Percentiles rank a stretch among this genome's conserved stretches.
phyloP scores from a whole-genome alignment of 345 rosid genomes.

The Rubroshorea leprosula region DNA sequence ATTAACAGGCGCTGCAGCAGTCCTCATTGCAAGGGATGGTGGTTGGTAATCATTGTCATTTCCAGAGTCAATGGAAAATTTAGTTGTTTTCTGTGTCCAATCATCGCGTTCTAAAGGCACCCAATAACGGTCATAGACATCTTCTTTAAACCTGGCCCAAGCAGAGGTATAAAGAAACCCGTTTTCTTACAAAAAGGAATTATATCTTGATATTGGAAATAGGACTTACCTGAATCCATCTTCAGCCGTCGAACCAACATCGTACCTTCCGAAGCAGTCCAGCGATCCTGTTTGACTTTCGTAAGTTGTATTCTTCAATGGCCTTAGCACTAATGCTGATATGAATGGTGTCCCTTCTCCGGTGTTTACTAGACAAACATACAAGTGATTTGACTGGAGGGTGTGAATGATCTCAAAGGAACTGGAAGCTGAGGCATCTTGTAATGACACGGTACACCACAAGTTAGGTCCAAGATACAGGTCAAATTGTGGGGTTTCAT shows the following conservation, averaged over 20 bases:
- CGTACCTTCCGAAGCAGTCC: constrained; percentile 12
- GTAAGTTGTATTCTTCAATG: constrained; percentile 13
- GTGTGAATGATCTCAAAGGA: constrained; percentile 29
- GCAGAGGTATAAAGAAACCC: neutral
- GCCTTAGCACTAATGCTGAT: constrained; percentile 43
- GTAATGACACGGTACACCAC: constrained; percentile 25
- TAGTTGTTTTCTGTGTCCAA: constrained; percentile 1
- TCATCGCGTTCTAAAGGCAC: neutral
- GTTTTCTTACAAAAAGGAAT: neutral
- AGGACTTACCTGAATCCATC: constrained; percentile 32
- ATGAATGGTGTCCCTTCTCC: constrained; percentile 45
- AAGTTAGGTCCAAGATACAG: constrained; percentile 39
- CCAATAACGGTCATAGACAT: constrained; percentile 17
- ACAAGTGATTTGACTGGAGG: constrained; percentile 13
- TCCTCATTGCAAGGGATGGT: constrained; percentile 19
- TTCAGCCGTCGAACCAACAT: constrained; percentile 28
- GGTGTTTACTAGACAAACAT: constrained; percentile 44
- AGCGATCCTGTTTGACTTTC: constrained; percentile 21
- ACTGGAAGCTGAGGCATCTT: neutral
- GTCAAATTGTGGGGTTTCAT: constrained; percentile 18
- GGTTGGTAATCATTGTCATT: constrained; percentile 2
- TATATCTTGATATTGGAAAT: neutral
- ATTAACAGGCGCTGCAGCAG: constrained; percentile 20
- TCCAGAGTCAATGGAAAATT: neutral
- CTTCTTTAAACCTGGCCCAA: neutral